Percentiles rank a stretch among this genome's conserved stretches.
Evolutionary conservation across 2,329 filamentous ascomycete genomes (phyloP).

Genomic region (Aspergillus japonicus): DNA sequence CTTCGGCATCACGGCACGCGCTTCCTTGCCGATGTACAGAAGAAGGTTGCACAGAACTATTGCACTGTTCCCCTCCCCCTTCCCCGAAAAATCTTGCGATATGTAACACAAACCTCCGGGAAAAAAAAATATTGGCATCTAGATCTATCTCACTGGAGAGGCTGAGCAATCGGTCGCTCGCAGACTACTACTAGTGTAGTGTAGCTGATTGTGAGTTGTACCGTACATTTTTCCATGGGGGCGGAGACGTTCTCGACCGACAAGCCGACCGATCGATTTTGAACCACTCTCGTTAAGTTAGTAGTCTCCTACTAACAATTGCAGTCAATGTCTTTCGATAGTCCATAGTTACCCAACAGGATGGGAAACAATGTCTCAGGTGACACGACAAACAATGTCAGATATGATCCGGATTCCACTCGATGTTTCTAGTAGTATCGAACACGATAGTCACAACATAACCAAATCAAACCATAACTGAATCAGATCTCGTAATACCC

Average conservation of each 20-base stretch:
- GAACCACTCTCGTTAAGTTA: background rate
- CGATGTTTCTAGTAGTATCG: background rate
- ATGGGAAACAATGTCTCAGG: background rate
- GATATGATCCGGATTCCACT: background rate
- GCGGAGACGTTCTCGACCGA: conserved; percentile 5
- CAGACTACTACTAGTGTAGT: background rate
- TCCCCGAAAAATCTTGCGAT: too few relatives aligned
- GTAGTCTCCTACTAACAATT: too few relatives aligned
- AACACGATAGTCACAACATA: background rate
- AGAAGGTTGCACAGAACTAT: background rate
- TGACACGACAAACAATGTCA: background rate
- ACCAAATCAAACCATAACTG: background rate
- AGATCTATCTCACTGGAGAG: too few relatives aligned
- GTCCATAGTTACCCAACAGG: background rate
- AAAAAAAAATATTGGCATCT: too few relatives aligned
- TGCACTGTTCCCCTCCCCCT: background rate
- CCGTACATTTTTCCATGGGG: background rate
- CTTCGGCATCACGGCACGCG: conserved; percentile 12
- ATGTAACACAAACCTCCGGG: too few relatives aligned
- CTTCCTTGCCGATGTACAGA: background rate
- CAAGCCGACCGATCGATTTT: background rate
- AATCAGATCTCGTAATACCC: background rate
- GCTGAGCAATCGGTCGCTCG: too few relatives aligned
- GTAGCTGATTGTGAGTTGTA: background rate
- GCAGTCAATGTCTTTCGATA: too few relatives aligned